Percentiles rank a stretch among this genome's conserved stretches.
These are phyloP conservation scores for Leonotis leonurus DNA, from an alignment of 257 asterid species.

Conservation along the genomic window DNA sequence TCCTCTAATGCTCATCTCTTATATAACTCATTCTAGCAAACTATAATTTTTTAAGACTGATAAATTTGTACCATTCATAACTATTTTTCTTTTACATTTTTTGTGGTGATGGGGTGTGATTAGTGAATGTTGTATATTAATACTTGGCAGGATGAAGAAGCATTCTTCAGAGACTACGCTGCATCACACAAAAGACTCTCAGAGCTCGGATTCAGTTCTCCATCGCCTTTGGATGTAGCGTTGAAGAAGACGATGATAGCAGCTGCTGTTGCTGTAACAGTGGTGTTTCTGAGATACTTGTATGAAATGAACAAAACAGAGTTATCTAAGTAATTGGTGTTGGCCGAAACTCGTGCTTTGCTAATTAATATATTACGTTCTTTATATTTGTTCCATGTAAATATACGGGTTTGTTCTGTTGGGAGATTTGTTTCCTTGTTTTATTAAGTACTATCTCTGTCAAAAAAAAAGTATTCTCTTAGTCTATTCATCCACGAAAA, in stretches of 20 bases:
- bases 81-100: neutral
- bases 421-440: too few species aligned
- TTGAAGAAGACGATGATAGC: constrained; percentile 28
- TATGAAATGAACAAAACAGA: constrained; percentile 28
- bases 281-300: constrained; percentile 44
- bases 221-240: constrained; percentile 23
- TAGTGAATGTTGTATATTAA: too few species aligned
- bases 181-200: constrained; percentile 85
- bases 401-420: too few species aligned
- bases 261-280: constrained; percentile 45
- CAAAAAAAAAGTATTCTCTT: too few species aligned
- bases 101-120: neutral
- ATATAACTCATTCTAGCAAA: too few species aligned
- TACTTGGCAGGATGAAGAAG: constrained; percentile 62
- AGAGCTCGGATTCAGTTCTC: constrained; percentile 62
- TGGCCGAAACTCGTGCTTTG: too few species aligned
- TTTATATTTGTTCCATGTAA: neutral
- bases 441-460: too few species aligned
- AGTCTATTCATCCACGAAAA: too few species aligned
- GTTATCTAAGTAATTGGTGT: neutral
- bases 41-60: too few species aligned
- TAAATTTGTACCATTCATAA: too few species aligned
- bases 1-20: neutral
- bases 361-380: too few species aligned
- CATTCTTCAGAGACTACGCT: constrained; percentile 77